Conservation (phyloP, 208 protist species). For the Tritrichomonas foetus region DNA sequence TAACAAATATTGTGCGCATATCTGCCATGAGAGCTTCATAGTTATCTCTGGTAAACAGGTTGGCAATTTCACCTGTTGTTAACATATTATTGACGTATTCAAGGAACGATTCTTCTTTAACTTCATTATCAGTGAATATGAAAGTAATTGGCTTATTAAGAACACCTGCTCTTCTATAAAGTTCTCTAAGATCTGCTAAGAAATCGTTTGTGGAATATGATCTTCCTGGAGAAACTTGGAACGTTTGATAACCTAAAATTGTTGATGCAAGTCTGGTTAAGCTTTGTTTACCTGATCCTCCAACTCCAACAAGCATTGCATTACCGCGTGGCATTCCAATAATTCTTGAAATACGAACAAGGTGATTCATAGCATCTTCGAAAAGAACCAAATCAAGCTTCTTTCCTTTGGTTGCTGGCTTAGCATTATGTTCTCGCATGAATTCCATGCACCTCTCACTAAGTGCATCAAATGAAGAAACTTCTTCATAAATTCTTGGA, state of each 20-base stretch:
- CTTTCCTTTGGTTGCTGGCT: conserved; percentile 50
- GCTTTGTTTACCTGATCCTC: conserved; percentile 68
- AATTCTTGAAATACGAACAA: conserved; percentile 67
- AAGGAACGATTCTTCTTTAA: conserved; percentile 92
- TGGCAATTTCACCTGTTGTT: conserved; percentile 76
- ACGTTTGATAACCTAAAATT: conserved; percentile 62
- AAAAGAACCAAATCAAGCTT: conserved; percentile 72
- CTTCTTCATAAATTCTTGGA: conserved; percentile 83
- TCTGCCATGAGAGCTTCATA: conserved; percentile 86
- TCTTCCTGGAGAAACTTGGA: conserved; percentile 65
- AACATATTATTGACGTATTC: conserved; percentile 93
- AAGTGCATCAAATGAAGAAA: conserved; percentile 71
- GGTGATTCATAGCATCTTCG: conserved; percentile 69
- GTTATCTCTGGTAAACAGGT: conserved; percentile 90
- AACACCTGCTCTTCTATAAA: conserved; percentile 62
- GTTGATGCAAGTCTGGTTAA: conserved; percentile 67
- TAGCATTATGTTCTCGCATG: conserved; percentile 66
- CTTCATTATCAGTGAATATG: conserved; percentile 93
- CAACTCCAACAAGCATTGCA: conserved; percentile 70
- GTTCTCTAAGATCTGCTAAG: conserved; percentile 64
- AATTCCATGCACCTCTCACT: conserved; percentile 58
- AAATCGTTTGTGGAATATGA: conserved; percentile 63
- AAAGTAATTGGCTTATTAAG: conserved; percentile 71
- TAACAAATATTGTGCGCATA: conserved; percentile 81
- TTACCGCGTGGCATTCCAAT: conserved; percentile 64